Conservation (phyloP, 805 yeast species). For the Candida ficus region DNA sequence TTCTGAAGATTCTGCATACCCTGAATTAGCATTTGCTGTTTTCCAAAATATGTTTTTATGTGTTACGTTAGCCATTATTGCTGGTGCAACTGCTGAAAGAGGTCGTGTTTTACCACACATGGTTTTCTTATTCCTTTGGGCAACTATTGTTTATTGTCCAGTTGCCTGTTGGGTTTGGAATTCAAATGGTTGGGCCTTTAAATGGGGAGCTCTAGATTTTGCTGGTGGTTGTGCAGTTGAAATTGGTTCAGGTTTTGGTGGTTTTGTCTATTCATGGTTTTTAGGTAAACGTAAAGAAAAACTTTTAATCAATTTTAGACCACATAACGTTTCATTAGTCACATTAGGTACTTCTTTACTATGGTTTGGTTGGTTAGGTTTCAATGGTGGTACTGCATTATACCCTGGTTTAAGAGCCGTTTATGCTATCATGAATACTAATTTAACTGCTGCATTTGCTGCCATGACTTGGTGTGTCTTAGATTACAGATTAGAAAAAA, state of each 20-base stretch:
- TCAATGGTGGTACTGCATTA: slow-evolving; percentile 86
- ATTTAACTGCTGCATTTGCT: slow-evolving; percentile 83
- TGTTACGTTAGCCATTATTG: slow-evolving; percentile 86
- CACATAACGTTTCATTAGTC: slow-evolving; percentile 90
- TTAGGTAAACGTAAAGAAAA: slow-evolving; percentile 74
- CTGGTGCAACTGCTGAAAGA: slow-evolving; percentile 91
- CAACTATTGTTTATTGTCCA: slow-evolving; percentile 90
- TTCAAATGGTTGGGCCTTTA: slow-evolving; percentile 85
- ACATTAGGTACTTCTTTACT: slow-evolving; percentile 82
- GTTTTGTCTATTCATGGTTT: slow-evolving; percentile 78
- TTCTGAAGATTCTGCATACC: slow-evolving; percentile 44
- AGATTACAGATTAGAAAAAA: slow-evolving; percentile 82
- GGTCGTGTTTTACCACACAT: slow-evolving; percentile 84
- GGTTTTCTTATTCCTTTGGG: slow-evolving; percentile 81
- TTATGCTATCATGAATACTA: slow-evolving; percentile 89
- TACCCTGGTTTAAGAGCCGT: slow-evolving; percentile 80
- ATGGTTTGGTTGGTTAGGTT: slow-evolving; percentile 96
- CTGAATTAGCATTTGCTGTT: slow-evolving; percentile 78
- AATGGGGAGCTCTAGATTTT: slow-evolving; percentile 90
- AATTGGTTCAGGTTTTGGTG: slow-evolving; percentile 85
- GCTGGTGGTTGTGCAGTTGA: slow-evolving; percentile 99
- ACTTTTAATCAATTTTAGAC: slow-evolving; percentile 80
- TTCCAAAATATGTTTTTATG: slow-evolving; percentile 90
- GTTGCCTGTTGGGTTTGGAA: slow-evolving; percentile 97
- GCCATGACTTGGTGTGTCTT: slow-evolving; percentile 89